Evolutionary conservation across 2,329 filamentous ascomycete species (phyloP).

Genomic region (Alternaria dauci): DNA sequence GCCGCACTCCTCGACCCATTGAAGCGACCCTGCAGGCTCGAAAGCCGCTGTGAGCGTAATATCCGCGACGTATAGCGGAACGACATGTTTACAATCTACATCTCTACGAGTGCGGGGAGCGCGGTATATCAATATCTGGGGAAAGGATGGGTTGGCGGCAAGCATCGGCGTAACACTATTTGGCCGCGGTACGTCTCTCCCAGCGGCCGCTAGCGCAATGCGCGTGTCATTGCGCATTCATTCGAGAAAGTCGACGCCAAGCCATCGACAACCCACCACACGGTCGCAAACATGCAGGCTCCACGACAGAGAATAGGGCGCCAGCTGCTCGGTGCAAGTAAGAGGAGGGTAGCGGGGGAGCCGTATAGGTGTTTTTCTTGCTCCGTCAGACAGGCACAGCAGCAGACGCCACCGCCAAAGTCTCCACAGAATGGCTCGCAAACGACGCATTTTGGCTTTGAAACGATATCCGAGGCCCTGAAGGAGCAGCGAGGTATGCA

Average conservation of each 20-base stretch:
- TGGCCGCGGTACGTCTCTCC: background rate
- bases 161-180: conserved; percentile 37
- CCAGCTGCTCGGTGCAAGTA: conserved; percentile 41
- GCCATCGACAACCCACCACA: conserved; percentile 20
- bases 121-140: conserved; percentile 35
- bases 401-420: conserved; percentile 49
- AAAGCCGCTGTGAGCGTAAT: conserved; percentile 29
- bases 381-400: conserved; percentile 52
- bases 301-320: conserved; percentile 37
- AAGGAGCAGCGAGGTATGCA: conserved; percentile 72
- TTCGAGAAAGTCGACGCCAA: conserved; percentile 41
- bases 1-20: conserved; percentile 28
- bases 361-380: conserved; percentile 63
- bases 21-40: conserved; percentile 18
- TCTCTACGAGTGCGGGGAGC: conserved; percentile 18
- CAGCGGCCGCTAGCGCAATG: conserved; percentile 23
- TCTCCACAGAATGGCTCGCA: conserved; percentile 55
- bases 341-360: conserved; percentile 22
- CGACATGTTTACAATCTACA: conserved; percentile 46
- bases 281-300: conserved; percentile 38
- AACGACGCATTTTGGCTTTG: conserved; percentile 90
- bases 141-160: conserved; percentile 40
- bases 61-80: conserved; percentile 43
- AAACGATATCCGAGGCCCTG: conserved; percentile 80
- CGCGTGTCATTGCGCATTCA: conserved; percentile 40